Percentiles rank a stretch among this genome's conserved stretches.
These are phyloP conservation scores for Nicotiana obtusifolia DNA, from an alignment of 257 asterid genomes.

Conservation along the genomic window DNA sequence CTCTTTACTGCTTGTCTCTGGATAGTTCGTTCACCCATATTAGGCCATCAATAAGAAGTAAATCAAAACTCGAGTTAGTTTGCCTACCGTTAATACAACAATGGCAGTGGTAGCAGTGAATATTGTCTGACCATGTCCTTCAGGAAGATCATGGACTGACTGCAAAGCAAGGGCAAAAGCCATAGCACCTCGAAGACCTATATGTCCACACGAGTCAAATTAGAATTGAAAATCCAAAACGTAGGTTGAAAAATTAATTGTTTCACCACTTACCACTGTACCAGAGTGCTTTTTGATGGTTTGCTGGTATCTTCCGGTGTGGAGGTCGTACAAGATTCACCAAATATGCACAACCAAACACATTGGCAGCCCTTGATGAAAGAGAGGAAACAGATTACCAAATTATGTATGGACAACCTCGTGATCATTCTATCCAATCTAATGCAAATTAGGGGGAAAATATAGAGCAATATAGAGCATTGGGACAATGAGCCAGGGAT, in stretches of 20 bases:
- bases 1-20: constrained; percentile 1
- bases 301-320: constrained; percentile 72
- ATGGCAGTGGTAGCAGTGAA: constrained; percentile 99
- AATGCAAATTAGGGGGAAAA: neutral
- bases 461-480: neutral
- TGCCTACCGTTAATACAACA: constrained; percentile 72
- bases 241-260: constrained; percentile 5
- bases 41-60: constrained; percentile 1
- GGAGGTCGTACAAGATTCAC: constrained; percentile 84
- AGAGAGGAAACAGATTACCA: constrained; percentile 15
- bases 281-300: constrained; percentile 99
- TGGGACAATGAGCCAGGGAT: neutral
- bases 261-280: constrained; percentile 75
- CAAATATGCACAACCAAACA: constrained; percentile 92
- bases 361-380: constrained; percentile 93
- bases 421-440: constrained; percentile 11
- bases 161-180: constrained; percentile 98
- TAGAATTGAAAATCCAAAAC: constrained; percentile 2
- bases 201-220: constrained; percentile 17
- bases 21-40: neutral
- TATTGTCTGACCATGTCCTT: constrained; percentile 96
- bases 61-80: constrained; percentile 5
- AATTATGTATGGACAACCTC: constrained; percentile 11
- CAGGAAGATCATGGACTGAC: constrained; percentile 98
- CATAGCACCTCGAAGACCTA: constrained; percentile 99